Conservation (phyloP, 2,329 filamentous ascomycete genomes). For the Torrubiellomyces zombiae region DNA sequence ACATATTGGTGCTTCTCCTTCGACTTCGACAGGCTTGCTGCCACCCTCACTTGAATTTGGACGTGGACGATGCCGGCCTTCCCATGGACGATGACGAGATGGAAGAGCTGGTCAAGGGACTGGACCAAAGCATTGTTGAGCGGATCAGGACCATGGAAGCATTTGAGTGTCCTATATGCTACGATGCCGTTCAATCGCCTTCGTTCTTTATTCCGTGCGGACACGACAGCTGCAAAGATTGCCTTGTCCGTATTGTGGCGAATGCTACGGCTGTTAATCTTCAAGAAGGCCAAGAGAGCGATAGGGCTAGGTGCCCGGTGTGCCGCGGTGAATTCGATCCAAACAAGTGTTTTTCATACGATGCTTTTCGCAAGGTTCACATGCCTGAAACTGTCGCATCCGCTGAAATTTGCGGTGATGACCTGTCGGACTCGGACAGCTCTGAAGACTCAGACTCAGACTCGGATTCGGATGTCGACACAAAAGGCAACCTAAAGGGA, state of each 20-base stretch:
- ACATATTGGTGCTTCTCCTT: constrained; percentile 64
- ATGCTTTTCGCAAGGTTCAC: constrained; percentile 57
- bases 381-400: constrained; percentile 34
- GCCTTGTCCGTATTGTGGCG: constrained; percentile 53
- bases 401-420: constrained; percentile 18
- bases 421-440: constrained; percentile 17
- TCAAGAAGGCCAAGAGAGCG: constrained; percentile 41
- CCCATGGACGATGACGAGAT: constrained; percentile 27
- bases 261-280: constrained; percentile 35
- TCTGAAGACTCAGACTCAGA: constrained; percentile 10
- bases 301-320: constrained; percentile 51
- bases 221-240: constrained; percentile 63
- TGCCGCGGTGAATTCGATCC: constrained; percentile 54
- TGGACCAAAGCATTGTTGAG: constrained; percentile 44
- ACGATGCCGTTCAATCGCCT: constrained; percentile 58
- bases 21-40: constrained; percentile 60
- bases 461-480: constrained; percentile 11
- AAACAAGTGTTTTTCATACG: constrained; percentile 55
- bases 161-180: constrained; percentile 72
- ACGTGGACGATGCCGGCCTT: constrained; percentile 16
- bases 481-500: constrained; percentile 17
- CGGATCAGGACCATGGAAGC: constrained; percentile 42
- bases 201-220: constrained; percentile 71
- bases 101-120: constrained; percentile 41
- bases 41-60: constrained; percentile 14